A percentile compares a stretch with the other conserved stretches of the same genome.
These are phyloP conservation scores for Mycosphaerella arachidis DNA, from an alignment of 2,329 filamentous ascomycete genomes.

Conservation along the genomic window DNA sequence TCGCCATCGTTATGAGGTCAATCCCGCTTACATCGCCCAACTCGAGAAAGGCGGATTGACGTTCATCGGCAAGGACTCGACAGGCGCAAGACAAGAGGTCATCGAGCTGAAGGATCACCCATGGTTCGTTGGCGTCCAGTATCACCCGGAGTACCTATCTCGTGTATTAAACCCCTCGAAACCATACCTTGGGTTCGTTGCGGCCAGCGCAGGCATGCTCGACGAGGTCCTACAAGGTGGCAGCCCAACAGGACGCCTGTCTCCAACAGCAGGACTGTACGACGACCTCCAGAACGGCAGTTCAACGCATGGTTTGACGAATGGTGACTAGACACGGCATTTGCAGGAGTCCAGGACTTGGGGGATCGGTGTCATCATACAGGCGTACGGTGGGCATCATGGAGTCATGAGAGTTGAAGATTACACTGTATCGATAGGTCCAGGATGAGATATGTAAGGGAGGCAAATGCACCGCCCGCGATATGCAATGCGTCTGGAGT, in stretches of 20 bases:
- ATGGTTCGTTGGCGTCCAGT: slow-evolving; percentile 82
- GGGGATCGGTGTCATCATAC: too few species aligned
- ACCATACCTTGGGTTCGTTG: slow-evolving; percentile 80
- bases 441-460: too few species aligned
- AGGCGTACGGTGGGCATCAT: too few species aligned
- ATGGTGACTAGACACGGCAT: neutral
- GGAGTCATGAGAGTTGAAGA: too few species aligned
- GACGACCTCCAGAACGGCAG: slow-evolving; percentile 2
- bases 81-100: slow-evolving; percentile 75
- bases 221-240: slow-evolving; percentile 39
- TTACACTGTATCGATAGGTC: too few species aligned
- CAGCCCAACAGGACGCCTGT: slow-evolving; percentile 17
- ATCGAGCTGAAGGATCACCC: slow-evolving; percentile 78
- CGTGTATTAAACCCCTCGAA: slow-evolving; percentile 69
- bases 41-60: slow-evolving; percentile 65
- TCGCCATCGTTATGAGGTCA: slow-evolving; percentile 86
- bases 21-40: slow-evolving; percentile 67
- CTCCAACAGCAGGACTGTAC: slow-evolving; percentile 13
- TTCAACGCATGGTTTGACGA: slow-evolving; percentile 1
- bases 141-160: slow-evolving; percentile 80
- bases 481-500: too few species aligned
- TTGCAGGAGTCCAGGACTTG: too few species aligned
- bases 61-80: slow-evolving; percentile 76
- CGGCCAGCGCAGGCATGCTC: slow-evolving; percentile 67
- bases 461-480: too few species aligned